phyloP scores from a whole-genome alignment of 2,329 filamentous ascomycete species.

The Aspergillus pseudoviridinutans region DNA sequence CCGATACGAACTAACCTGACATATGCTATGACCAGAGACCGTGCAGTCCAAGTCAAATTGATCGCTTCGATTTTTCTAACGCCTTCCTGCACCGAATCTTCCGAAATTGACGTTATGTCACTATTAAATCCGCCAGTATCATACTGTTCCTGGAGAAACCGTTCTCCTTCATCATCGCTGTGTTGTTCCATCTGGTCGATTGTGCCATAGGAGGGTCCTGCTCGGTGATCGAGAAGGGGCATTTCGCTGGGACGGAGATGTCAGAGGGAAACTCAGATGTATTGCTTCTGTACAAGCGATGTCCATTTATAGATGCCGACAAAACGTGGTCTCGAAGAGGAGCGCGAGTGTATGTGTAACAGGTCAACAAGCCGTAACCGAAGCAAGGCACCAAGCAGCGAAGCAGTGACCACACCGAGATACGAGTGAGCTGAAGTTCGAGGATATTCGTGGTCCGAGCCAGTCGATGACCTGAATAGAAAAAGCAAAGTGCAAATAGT shows the following conservation, averaged over 20 bases:
- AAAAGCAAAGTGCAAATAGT: conserved; percentile 19
- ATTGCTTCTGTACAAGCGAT: conserved; percentile 1
- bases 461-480: conserved; percentile 22
- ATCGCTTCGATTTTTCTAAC: conserved; percentile 52
- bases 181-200: conserved; percentile 23
- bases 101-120: conserved; percentile 19
- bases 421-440: conserved; percentile 4
- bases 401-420: conserved; percentile 3
- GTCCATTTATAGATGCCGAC: conserved; percentile 22
- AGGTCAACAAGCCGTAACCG: not conserved
- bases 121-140: conserved; percentile 19
- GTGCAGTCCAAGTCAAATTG: conserved; percentile 49
- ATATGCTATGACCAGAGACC: conserved; percentile 46
- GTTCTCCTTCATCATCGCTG: conserved; percentile 29
- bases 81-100: conserved; percentile 41
- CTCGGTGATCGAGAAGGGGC: conserved; percentile 28
- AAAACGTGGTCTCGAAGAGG: not conserved
- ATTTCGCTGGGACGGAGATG: conserved; percentile 21
- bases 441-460: conserved; percentile 19
- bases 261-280: conserved; percentile 7
- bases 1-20: conserved; percentile 38
- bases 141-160: conserved; percentile 26
- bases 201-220: conserved; percentile 34
- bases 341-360: not conserved
- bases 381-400: conserved; percentile 1